Base-by-base conservation (phyloP, 1,139 yeast species). In the Waltiozyma sp. region DNA sequence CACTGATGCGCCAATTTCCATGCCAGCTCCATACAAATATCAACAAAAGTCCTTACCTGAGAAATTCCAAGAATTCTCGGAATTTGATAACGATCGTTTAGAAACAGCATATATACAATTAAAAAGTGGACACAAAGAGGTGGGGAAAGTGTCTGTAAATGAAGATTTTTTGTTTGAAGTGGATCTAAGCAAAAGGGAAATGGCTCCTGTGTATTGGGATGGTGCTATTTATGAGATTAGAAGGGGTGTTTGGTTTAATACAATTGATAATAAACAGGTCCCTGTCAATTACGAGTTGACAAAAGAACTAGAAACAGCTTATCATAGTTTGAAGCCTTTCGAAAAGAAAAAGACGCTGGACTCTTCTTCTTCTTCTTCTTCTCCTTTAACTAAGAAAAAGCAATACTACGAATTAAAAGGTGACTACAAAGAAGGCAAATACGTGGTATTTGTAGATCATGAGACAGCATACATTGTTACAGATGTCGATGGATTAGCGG, bases 201-300 rank as follows among this genome's bases (percentile, higher is more conserved):
- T 89, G 52, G 51, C 65, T 1, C 95, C 97, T 0, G 73, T 81
- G 0, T 89, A 80, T 59, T 89, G 97, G 97, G 80, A 77, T 3
- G 97, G 97, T 1, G 94, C 96, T 0, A 65, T 69, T 1, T 91
- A 79, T 56, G 91, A 84, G 49, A 85, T 89, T 1, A 69, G 96
- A 35, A 65, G 97, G 41, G 96, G 96, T 0, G 61, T 78, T 1
- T 89, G 98, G 98, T 87, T 86, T 57, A 66, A 70, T 41, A 31
- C 34, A 3, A n/a, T 31, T 10, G 34, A 31, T n/a, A 60, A 73
- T 5, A 75, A 74, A 43, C 79, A 81, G 3, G 57, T 60, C 7
- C 96, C 96, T 0, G 61, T 87, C 24, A 61, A 71, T 4, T 67
- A 66, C 9, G 59, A 63, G 1, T 45, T 81, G 4, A 67, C 94